Evolutionary conservation across 1,139 yeast genomes (phyloP).

Genomic region (Magnusiomyces ingens): DNA sequence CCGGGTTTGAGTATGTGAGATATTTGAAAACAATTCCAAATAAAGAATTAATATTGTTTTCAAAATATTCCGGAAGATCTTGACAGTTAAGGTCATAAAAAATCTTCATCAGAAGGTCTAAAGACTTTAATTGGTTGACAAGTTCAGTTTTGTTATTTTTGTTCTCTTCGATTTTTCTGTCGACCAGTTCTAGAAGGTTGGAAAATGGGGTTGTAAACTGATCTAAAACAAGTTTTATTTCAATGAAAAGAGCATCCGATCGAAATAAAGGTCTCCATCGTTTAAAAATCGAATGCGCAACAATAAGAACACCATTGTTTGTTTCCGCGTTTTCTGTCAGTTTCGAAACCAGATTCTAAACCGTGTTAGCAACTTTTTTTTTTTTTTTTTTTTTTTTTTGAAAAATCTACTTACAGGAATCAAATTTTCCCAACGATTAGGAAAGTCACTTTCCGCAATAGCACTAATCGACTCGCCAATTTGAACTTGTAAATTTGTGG

Average conservation of each 20-base stretch:
- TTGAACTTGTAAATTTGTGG: constrained; percentile 72
- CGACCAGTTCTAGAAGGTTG: constrained; percentile 57
- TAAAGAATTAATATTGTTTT: constrained; percentile 73
- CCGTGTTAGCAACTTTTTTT: neutral
- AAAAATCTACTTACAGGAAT: constrained; percentile 43
- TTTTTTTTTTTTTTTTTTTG: too few species aligned
- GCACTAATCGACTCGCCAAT: constrained; percentile 88
- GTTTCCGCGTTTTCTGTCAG: constrained; percentile 60
- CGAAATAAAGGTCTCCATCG: constrained; percentile 95
- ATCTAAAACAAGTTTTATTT: constrained; percentile 78
- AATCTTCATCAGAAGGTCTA: constrained; percentile 66
- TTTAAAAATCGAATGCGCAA: constrained; percentile 91
- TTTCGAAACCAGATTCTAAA: constrained; percentile 46
- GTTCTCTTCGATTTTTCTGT: constrained; percentile 51
- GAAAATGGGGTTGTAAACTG: constrained; percentile 82
- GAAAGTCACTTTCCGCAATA: constrained; percentile 95
- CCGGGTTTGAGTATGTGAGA: constrained; percentile 50
- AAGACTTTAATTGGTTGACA: constrained; percentile 57
- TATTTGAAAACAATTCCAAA: constrained; percentile 81
- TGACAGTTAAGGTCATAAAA: constrained; percentile 94
- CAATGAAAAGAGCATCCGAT: constrained; percentile 81
- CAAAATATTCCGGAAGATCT: constrained; percentile 96
- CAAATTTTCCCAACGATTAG: constrained; percentile 76
- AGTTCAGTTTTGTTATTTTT: constrained; percentile 40
- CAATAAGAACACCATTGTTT: constrained; percentile 80